These are phyloP conservation scores for Blastobotrys buckinghamii DNA, from an alignment of 1,139 yeast species.

Conservation along the genomic window DNA sequence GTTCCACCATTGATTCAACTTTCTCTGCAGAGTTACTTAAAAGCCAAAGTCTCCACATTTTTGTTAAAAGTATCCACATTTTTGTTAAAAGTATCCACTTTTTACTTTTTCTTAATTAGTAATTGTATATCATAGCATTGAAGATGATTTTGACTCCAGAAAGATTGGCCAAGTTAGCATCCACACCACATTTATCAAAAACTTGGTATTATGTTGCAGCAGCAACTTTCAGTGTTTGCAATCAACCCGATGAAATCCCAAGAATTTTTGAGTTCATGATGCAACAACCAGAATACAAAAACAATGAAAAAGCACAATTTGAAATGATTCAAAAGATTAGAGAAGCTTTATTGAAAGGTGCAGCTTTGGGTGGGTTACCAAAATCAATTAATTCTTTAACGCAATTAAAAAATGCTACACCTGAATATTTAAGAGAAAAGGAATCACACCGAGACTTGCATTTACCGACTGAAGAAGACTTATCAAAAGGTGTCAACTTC, in stretches of 20 bases:
- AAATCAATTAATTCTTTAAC: constrained; percentile 75
- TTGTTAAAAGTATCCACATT: no score
- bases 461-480: constrained; percentile 11
- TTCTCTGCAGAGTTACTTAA: no score
- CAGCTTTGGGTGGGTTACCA: constrained; percentile 80
- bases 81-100: no score
- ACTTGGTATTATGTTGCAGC: constrained; percentile 79
- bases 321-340: constrained; percentile 54
- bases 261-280: constrained; percentile 68
- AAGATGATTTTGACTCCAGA: constrained; percentile 47
- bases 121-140: not conserved
- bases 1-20: no score
- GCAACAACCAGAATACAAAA: constrained; percentile 32
- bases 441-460: constrained; percentile 23
- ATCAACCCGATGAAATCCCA: constrained; percentile 77
- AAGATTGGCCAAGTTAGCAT: constrained; percentile 50
- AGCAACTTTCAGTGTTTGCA: constrained; percentile 75
- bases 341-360: constrained; percentile 70
- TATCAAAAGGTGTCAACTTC: constrained; percentile 51
- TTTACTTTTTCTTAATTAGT: not conserved
- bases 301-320: constrained; percentile 20
- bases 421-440: constrained; percentile 40
- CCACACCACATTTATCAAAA: constrained; percentile 47
- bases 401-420: constrained; percentile 60
- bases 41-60: no score